Conservation (phyloP, 2,329 filamentous ascomycete genomes). For the Neodidymelliopsis sp. region DNA sequence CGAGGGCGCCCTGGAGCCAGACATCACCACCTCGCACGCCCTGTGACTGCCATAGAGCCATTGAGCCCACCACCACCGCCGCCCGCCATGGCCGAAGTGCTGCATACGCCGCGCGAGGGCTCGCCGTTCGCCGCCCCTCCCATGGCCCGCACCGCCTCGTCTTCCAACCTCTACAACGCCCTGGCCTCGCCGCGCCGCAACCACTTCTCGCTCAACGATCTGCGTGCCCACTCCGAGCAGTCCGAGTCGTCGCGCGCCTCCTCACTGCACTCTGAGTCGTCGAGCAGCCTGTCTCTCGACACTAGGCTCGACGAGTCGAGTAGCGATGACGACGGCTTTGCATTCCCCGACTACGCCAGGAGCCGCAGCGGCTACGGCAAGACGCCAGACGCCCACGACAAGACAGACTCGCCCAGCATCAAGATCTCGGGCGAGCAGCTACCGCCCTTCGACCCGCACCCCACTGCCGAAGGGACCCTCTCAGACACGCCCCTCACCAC, state of each 20-base stretch:
- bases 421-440: constrained; percentile 3
- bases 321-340: constrained; percentile 53
- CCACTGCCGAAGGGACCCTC: constrained; percentile 51
- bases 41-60: constrained; percentile 33
- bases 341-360: constrained; percentile 54
- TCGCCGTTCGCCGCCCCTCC: constrained; percentile 46
- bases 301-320: constrained; percentile 60
- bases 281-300: constrained; percentile 68
- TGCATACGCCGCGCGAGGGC: constrained; percentile 30
- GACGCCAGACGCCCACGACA: constrained; percentile 18
- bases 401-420: constrained; percentile 30
- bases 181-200: constrained; percentile 43
- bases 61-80: constrained; percentile 24
- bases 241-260: constrained; percentile 53
- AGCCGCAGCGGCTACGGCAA: constrained; percentile 21
- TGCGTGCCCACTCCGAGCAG: constrained; percentile 44
- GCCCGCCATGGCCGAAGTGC: constrained; percentile 51
- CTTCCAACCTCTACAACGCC: constrained; percentile 53
- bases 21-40: constrained; percentile 20
- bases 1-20: constrained; percentile 39
- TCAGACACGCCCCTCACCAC: constrained; percentile 58
- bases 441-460: constrained; percentile 48
- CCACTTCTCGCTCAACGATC: constrained; percentile 46
- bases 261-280: constrained; percentile 69
- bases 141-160: constrained; percentile 52